phyloP scores from a whole-genome alignment of 768 basidiomycete species.

The Serendipita sp. region DNA sequence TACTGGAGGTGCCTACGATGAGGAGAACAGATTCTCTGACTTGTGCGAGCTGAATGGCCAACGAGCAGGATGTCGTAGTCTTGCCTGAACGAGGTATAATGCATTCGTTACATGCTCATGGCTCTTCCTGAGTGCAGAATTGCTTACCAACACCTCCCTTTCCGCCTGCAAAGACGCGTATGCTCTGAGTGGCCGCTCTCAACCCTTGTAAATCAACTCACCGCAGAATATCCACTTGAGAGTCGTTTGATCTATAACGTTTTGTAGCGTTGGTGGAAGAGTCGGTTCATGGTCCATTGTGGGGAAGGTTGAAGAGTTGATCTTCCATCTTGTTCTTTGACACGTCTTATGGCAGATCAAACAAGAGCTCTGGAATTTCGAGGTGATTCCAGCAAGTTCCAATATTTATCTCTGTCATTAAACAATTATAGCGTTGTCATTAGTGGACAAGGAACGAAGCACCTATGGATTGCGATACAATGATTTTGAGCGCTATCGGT shows the following conservation, averaged over 20 bases:
- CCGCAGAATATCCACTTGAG: slow-evolving; percentile 99
- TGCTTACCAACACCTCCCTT: slow-evolving; percentile 91
- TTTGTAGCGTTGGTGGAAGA: slow-evolving; percentile 77
- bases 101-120: not conserved
- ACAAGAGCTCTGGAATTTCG: not conserved
- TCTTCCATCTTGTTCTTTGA: not conserved
- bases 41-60: slow-evolving; percentile 89
- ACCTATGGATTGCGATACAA: slow-evolving; percentile 84
- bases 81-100: slow-evolving; percentile 44
- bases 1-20: slow-evolving; percentile 47
- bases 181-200: not conserved
- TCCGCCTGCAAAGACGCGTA: slow-evolving; percentile 42
- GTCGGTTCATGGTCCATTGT: slow-evolving; percentile 38
- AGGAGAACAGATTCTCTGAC: slow-evolving; percentile 89
- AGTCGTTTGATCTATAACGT: slow-evolving; percentile 80
- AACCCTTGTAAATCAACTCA: slow-evolving; percentile 23
- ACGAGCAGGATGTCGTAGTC: slow-evolving; percentile 93
- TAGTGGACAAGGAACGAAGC: slow-evolving; percentile 76
- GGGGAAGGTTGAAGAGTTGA: slow-evolving; percentile 4
- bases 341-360: not conserved
- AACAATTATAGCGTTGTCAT: slow-evolving; percentile 46
- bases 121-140: slow-evolving; percentile 8
- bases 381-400: not conserved
- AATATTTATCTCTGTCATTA: slow-evolving; percentile 4
- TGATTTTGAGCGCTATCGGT: slow-evolving; percentile 78